A percentile compares a stretch with the other conserved stretches of the same genome.
phyloP scores from a whole-genome alignment of 139 green algal species.

The Volvox africanus region DNA sequence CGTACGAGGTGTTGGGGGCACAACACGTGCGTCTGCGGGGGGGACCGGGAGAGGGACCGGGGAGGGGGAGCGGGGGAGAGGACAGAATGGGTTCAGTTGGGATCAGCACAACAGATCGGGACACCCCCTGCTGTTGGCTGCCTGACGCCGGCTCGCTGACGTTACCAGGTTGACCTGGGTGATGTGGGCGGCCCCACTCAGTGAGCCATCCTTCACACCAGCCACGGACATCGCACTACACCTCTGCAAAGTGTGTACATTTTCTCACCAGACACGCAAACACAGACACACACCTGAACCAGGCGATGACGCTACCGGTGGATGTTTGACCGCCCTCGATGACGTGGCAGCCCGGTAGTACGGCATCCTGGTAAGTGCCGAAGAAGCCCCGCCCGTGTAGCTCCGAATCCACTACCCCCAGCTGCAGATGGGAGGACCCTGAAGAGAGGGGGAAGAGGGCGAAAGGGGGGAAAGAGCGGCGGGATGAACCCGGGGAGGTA shows the following conservation, averaged over 20 bases:
- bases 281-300: conserved; percentile 47
- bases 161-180: too few species aligned
- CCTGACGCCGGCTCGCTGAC: too few species aligned
- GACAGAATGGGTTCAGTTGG: too few species aligned
- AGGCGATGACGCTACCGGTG: conserved; percentile 76
- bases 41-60: conserved; percentile 1
- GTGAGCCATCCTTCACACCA: too few species aligned
- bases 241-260: too few species aligned
- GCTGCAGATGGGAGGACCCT: conserved; percentile 84
- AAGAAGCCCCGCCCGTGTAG: conserved; percentile 81
- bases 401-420: conserved; percentile 68
- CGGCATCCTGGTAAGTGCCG: conserved; percentile 77
- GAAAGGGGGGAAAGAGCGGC: too few species aligned
- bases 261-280: too few species aligned
- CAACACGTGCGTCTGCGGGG: conserved; percentile 41
- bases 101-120: too few species aligned
- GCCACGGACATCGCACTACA: too few species aligned
- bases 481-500: too few species aligned
- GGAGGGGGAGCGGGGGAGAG: background rate
- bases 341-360: conserved; percentile 78
- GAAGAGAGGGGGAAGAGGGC: background rate
- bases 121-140: too few species aligned
- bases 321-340: conserved; percentile 88
- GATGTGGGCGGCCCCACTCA: too few species aligned
- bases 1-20: conserved; percentile 62